phyloP scores from a whole-genome alignment of 441 rosid species.

The Populus tomentosa region DNA sequence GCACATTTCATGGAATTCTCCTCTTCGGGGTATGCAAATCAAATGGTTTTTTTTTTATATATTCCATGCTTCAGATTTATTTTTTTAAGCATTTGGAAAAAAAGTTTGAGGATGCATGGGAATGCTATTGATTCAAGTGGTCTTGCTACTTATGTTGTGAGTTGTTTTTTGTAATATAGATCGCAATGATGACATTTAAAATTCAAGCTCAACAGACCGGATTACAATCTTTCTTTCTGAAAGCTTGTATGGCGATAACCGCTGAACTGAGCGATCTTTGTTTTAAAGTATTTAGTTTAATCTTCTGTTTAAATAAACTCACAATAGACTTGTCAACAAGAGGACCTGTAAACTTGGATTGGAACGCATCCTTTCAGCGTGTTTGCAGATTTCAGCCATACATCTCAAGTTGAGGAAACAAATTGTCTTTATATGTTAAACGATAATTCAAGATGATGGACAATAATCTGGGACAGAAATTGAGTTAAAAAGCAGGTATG shows the following conservation, averaged over 20 bases:
- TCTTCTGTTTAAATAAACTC: background rate
- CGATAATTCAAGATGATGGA: background rate
- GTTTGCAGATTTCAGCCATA: background rate
- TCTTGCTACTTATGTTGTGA: background rate
- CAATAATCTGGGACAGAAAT: no score
- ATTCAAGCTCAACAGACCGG: conserved; percentile 99
- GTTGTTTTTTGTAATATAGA: background rate
- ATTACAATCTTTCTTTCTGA: conserved; percentile 40
- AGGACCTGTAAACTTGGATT: background rate
- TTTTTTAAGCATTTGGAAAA: background rate
- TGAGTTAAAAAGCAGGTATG: no score
- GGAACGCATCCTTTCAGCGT: background rate
- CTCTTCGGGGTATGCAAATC: background rate
- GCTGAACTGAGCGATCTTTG: conserved; percentile 72
- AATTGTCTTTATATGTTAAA: background rate
- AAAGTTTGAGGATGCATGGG: background rate
- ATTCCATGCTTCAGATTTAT: background rate
- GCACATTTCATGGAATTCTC: background rate
- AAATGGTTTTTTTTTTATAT: no score
- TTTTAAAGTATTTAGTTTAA: background rate
- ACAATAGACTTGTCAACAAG: background rate
- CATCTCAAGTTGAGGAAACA: background rate
- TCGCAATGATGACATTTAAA: conserved; percentile 67
- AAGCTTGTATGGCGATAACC: conserved; percentile 77
- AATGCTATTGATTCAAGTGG: background rate